These are phyloP conservation scores for Immersiella caudata DNA, from an alignment of 495 filamentous ascomycete species.

Conservation along the genomic window DNA sequence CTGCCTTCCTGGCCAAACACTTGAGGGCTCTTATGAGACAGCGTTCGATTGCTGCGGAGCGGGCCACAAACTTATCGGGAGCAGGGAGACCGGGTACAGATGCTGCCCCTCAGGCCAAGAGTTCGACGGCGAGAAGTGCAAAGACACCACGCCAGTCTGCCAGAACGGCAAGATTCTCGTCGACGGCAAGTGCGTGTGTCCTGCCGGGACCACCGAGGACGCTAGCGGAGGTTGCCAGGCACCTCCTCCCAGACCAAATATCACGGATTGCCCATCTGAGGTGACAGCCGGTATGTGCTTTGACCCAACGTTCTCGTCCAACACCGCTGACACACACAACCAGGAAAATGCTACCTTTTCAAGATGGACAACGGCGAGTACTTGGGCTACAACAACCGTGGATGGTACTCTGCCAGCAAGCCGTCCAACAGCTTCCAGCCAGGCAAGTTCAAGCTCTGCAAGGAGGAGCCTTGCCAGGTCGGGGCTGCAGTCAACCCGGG, in stretches of 20 bases:
- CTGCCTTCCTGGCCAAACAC: neutral
- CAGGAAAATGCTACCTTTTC: slow-evolving; percentile 12
- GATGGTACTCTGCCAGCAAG: slow-evolving; percentile 9
- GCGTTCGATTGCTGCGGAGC: slow-evolving; percentile 14
- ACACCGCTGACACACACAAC: neutral
- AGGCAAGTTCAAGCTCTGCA: slow-evolving; percentile 16
- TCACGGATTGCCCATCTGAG: slow-evolving; percentile 2
- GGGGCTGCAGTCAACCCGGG: neutral
- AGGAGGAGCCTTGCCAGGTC: neutral
- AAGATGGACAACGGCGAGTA: slow-evolving; percentile 13
- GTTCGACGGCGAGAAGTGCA: slow-evolving; percentile 5
- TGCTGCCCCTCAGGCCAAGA: slow-evolving; percentile 5
- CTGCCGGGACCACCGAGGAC: neutral
- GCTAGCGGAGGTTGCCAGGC: neutral
- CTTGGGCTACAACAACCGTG: neutral
- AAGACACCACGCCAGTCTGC: slow-evolving; percentile 2
- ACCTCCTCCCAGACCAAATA: neutral
- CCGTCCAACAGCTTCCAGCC: neutral
- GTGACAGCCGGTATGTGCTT: neutral
- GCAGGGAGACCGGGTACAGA: neutral
- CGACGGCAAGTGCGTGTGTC: slow-evolving; percentile 10
- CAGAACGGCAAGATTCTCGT: slow-evolving; percentile 10
- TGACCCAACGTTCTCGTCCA: neutral
- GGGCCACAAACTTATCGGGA: slow-evolving; percentile 6
- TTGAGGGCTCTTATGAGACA: slow-evolving; percentile 2